These are phyloP conservation scores for Berberis vulgaris DNA, from an alignment of 164 flowering plant genomes.

Conservation along the genomic window DNA sequence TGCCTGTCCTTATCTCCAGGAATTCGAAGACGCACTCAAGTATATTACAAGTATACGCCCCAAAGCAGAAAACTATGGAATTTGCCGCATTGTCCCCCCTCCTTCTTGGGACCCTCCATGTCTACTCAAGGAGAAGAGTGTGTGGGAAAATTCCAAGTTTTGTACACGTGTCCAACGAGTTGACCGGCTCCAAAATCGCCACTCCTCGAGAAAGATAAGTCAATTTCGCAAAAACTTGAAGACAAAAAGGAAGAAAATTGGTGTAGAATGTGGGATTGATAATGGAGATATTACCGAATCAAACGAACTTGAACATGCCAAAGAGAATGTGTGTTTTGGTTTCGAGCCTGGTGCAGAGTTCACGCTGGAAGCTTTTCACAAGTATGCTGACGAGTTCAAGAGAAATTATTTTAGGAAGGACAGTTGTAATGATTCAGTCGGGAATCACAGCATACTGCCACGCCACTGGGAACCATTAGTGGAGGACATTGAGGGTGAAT, in stretches of 20 bases:
- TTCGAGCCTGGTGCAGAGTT: slow-evolving; percentile 90
- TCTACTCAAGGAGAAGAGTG: slow-evolving; percentile 50
- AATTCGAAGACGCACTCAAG: slow-evolving; percentile 71
- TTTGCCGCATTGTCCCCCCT: slow-evolving; percentile 93
- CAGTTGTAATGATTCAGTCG: slow-evolving; percentile 14
- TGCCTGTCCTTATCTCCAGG: slow-evolving; percentile 34
- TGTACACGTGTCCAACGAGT: slow-evolving; percentile 66
- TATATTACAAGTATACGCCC: slow-evolving; percentile 67
- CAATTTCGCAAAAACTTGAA: slow-evolving; percentile 19
- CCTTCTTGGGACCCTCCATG: slow-evolving; percentile 91
- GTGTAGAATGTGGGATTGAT: slow-evolving; percentile 20
- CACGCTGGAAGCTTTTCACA: slow-evolving; percentile 63
- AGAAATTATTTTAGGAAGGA: slow-evolving; percentile 50
- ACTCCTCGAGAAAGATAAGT: slow-evolving; percentile 37
- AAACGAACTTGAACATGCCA: slow-evolving; percentile 21
- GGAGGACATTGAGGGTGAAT: slow-evolving; percentile 73
- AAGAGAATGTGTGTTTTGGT: slow-evolving; percentile 47
- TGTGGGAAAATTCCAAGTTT: slow-evolving; percentile 65
- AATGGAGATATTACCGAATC: slow-evolving; percentile 16
- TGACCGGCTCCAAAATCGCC: slow-evolving; percentile 77
- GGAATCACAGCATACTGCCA: slow-evolving; percentile 12
- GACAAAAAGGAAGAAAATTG: slow-evolving; percentile 60
- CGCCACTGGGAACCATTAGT: slow-evolving; percentile 49
- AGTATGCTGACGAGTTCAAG: slow-evolving; percentile 82
- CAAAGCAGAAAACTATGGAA: slow-evolving; percentile 78